Base-by-base conservation (phyloP, 768 basidiomycete species). In the Mycena chlorophos region DNA sequence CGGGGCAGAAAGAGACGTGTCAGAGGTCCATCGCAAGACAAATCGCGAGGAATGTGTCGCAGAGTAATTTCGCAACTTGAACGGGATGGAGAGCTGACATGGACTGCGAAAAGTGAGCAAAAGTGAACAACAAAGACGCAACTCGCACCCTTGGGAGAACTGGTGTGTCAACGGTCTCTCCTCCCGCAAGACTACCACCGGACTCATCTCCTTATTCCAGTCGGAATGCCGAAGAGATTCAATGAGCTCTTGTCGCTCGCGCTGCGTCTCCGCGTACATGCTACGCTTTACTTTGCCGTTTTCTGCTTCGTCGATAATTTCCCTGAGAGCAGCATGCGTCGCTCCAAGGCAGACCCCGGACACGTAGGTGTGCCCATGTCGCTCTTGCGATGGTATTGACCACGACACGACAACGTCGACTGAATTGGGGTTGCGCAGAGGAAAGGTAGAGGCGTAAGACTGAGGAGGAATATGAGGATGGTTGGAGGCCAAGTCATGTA, bases 191-290 rank as follows among this genome's bases (percentile, higher is more conserved):
- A 89, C 73, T 5, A 80, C 75, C 2, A 89, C 55, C 5, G 94
- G 92, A 65, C 94, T 83, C 77, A 83, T 87, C 70, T 94, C 91
- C 14, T 69, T 64, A 58, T 92, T 92, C 84, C 94, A 88, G 67
- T 88, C 84, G 56, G 86, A 87, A 3, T 75, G 69, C 30, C 83
- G 75, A 38, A 97, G 79, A 8, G 85, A 83, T 48, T 83, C 75
- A 49, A 95, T 65, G 28, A 95, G 72, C 49, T 85, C 83, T 60
- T 70, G 68, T 65, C 84, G 84, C 69, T 94, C 86, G 46, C 88
- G 77, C 57, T 81, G 83, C 4, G 94, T 96, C 74, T 98, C 93
- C 20, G 91, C 92, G 66, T 93, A 98, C 82, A 97, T 92, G 59
- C 83, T 91, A 42, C 93, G 81, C 56, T 86, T 89, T 22, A 78